Evolutionary conservation across 176 grass and related monocot species (phyloP).

Genomic region (Carex littledalei): DNA sequence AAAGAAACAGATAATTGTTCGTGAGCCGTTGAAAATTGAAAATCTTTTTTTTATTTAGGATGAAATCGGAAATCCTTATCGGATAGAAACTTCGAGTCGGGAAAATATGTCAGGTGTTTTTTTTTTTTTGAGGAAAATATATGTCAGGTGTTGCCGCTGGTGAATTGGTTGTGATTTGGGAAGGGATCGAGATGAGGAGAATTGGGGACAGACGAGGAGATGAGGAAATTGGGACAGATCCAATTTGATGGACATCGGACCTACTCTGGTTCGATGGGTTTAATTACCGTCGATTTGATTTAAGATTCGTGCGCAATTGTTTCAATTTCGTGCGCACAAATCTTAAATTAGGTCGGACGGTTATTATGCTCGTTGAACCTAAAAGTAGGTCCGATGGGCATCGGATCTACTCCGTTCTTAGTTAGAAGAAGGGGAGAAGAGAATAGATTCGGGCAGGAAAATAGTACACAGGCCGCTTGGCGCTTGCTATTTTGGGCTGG

Average conservation of each 20-base stretch:
- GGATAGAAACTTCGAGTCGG: neutral
- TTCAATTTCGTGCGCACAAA: no score
- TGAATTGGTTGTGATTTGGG: neutral
- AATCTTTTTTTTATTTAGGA: neutral
- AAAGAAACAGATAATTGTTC: neutral
- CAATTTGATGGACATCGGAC: neutral
- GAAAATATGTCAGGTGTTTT: neutral
- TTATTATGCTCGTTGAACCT: no score
- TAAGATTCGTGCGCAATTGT: no score
- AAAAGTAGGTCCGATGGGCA: no score
- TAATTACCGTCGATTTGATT: no score
- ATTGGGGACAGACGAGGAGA: neutral
- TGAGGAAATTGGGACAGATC: neutral
- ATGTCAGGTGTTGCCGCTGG: neutral
- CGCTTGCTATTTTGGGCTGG: neutral
- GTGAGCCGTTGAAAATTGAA: neutral
- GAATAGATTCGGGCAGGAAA: neutral
- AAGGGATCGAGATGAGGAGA: neutral
- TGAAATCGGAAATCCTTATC: neutral
- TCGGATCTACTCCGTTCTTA: no score
- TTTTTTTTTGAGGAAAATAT: no score
- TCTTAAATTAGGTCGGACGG: no score
- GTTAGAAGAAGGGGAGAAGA: neutral
- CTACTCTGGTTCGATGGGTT: no score
- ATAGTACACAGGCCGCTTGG: neutral